Base-by-base conservation (phyloP, 352 stramenopile species). In the Globisporangium lucens region DNA sequence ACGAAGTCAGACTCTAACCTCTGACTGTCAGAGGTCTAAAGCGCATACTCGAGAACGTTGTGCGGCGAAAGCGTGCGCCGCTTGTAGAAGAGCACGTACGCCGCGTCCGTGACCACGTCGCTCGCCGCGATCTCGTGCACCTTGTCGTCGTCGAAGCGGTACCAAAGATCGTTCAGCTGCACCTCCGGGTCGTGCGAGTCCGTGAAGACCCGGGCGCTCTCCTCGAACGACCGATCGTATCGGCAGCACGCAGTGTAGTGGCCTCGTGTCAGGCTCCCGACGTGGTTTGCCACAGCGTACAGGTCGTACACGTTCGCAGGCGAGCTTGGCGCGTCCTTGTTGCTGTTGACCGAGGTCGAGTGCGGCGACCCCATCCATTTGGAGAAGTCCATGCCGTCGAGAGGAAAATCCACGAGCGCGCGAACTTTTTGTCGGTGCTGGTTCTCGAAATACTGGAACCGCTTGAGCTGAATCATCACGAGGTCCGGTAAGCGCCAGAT, bases 211-310 rank as follows among this genome's bases (percentile, higher is more conserved):
- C 63, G 47, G 5, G 80, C 77, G 69, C 76, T 90, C 47, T 92
- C 82, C 17, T 78, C 76, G 53, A 89, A 90, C 43, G 89, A 77
- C 15, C 63, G 57, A 67, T 95, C 87, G 56, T 94, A 94, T 5
- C 84, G 78, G 43, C 85, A 93, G 65, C 82, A 91, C 3, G 87
- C 85, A 17, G 87, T 95, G 80, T 99, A 99, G 70, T 99, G 97
- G 5, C 97, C 97, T 47, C 90, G 89, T 2, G 94, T 95, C 9
- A 99, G 80, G 0, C 90, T 93, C 33, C 97, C 97, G 61, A 98
- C 93, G 67, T 99, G 97, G 80, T 99, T 98, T n/a, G 97, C 93
- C 8, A 99, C 97, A 22, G 91, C 96, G 69, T 99, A 99, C 30
- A 99, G 76, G 71, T 99, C 97, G 68, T 99, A 99, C 27, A 95